phyloP scores from a whole-genome alignment of 2,329 filamentous ascomycete species.

The Thielaviopsis ethacetica region DNA sequence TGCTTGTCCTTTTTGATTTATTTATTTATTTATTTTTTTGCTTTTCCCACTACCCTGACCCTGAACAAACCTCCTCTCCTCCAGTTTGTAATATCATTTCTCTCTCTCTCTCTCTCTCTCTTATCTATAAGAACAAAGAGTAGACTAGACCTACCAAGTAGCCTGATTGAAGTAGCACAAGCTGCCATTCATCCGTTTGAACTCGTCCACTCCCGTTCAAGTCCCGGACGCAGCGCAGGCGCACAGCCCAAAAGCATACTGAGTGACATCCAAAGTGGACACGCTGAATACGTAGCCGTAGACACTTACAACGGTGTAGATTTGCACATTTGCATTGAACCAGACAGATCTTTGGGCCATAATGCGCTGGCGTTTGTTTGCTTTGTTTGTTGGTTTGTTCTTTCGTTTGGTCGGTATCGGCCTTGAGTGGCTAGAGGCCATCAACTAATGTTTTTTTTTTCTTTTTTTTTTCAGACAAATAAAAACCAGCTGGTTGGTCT shows the following conservation, averaged over 20 bases:
- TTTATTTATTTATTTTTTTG: too few relatives aligned
- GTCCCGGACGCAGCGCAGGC: not conserved
- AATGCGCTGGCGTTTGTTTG: not conserved
- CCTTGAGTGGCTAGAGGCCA: too few relatives aligned
- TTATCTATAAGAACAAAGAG: too few relatives aligned
- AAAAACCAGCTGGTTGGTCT: not conserved
- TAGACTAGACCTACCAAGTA: too few relatives aligned
- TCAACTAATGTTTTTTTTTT: not conserved
- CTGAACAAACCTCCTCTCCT: too few relatives aligned
- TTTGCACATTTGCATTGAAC: not conserved
- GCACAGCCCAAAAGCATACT: not conserved
- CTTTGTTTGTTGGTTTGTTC: not conserved
- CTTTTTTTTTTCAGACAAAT: not conserved
- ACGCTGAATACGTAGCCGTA: not conserved
- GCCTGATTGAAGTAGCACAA: not conserved
- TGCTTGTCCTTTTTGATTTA: too few relatives aligned
- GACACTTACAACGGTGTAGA: not conserved
- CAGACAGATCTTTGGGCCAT: not conserved
- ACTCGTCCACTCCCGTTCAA: not conserved
- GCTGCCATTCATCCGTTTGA: not conserved
- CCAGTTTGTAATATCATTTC: too few relatives aligned
- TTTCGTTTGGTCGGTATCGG: not conserved
- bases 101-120: too few relatives aligned
- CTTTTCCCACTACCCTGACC: too few relatives aligned
- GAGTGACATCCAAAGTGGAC: not conserved